Evolutionary conservation across 1,284 basidiomycete genomes (phyloP), one percentile per base, ranked within the genome.

Genomic region (Rhizopogon parksii): DNA sequence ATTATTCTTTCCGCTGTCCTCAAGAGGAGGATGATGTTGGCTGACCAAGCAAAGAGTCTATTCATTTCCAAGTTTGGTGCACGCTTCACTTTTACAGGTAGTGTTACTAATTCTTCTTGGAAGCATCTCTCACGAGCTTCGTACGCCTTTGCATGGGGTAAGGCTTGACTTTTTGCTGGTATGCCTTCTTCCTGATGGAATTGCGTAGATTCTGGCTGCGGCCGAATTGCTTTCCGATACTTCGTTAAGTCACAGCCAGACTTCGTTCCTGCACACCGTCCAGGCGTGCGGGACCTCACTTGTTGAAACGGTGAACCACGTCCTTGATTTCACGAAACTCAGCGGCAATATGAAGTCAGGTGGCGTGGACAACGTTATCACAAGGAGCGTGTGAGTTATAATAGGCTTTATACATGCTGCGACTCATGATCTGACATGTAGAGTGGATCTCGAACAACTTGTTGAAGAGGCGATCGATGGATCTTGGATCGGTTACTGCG

Each of bases 401-500:
- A 51, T 49, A 36, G 36, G 9, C 9, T 48, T 49, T 39, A 35
- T 19, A 19, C 17, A 30, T 21, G 8, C 2, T 15, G 30, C 9
- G n/a, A n/a, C 6, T 19, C 42, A 43, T 24, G 6, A 25, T 21
- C 45, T 34, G 27, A 24, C 45, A 27, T 53, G 4, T 55, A 91
- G 88, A 54, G 87, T 92, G 51, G 88, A 97, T 67, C 70, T 97
- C 54, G 84, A 91, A 69, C 84, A 88, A 63, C 77, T 98, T 8
- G 82, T 96, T n/a, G 93, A 96, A 69, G 91, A 95, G 62, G 94
- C 93, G 0, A 87, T 95, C 25, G 94, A 97, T 62, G 92, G 93
- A 21, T 95, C 91, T 59, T 96, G 90, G 89, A 89, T 97, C 43
- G 94, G 95, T 6, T 86, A 93, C 63, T 83, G 89, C 40, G 93